Evolutionary conservation across 768 basidiomycete genomes (phyloP).

Genomic region (Lyophyllum decastes): DNA sequence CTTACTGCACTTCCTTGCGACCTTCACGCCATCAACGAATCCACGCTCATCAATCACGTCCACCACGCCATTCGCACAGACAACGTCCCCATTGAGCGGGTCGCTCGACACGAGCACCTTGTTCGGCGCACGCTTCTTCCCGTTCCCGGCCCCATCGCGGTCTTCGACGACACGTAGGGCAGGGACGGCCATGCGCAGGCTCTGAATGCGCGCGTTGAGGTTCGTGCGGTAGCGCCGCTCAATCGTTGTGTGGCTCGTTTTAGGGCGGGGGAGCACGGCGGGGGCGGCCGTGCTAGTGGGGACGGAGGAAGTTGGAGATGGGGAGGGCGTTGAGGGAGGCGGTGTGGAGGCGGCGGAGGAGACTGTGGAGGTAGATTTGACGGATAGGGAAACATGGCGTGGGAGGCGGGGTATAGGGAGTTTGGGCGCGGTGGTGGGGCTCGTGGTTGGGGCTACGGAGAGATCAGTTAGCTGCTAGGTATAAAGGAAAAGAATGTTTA

Average conservation of each 20-base stretch:
- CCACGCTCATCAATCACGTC: slow-evolving; percentile 81
- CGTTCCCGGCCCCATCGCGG: slow-evolving; percentile 46
- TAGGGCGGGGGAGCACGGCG: slow-evolving; percentile 39
- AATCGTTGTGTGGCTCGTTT: slow-evolving; percentile 89
- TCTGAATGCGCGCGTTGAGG: slow-evolving; percentile 83
- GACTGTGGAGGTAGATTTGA: slow-evolving; percentile 24
- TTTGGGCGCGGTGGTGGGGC: slow-evolving; percentile 28
- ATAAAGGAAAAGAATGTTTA: slow-evolving; percentile 13
- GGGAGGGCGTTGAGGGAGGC: slow-evolving; percentile 39
- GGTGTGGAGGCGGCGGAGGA: slow-evolving; percentile 43
- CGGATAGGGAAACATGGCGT: slow-evolving; percentile 24
- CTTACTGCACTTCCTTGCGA: slow-evolving; percentile 89
- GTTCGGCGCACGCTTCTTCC: slow-evolving; percentile 51
- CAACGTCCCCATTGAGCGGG: slow-evolving; percentile 32
- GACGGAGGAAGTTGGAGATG: slow-evolving; percentile 14
- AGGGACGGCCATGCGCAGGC: slow-evolving; percentile 78
- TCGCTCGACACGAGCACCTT: slow-evolving; percentile 34
- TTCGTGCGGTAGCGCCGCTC: slow-evolving; percentile 89
- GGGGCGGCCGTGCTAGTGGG: slow-evolving; percentile 14
- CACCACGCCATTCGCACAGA: slow-evolving; percentile 32
- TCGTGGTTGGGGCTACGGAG: slow-evolving; percentile 9
- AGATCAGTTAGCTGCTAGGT: slow-evolving; percentile 3
- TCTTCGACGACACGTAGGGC: slow-evolving; percentile 79
- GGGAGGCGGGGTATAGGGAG: slow-evolving; percentile 40
- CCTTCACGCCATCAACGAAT: slow-evolving; percentile 90